Percentiles rank a stretch among this genome's conserved stretches.
These are phyloP conservation scores for Zopfia rhizophila DNA, from an alignment of 2,329 filamentous ascomycete species.

Conservation along the genomic window DNA sequence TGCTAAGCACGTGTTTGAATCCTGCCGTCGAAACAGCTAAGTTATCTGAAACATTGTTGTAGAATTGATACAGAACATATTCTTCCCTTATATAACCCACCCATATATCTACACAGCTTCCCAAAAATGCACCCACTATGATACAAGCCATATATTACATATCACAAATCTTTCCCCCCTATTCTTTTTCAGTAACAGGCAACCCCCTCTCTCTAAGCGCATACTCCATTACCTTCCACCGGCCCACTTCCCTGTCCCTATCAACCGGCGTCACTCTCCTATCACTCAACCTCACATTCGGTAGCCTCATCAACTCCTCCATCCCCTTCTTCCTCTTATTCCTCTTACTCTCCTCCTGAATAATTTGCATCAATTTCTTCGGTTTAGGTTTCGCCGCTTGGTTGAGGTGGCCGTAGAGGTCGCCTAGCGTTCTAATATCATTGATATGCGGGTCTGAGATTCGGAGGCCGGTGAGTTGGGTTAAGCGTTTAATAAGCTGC, in stretches of 20 bases:
- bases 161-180: too few relatives aligned
- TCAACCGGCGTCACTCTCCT: conserved; percentile 75
- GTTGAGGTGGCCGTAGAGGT: conserved; percentile 50
- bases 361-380: conserved; percentile 69
- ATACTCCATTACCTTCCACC: conserved; percentile 81
- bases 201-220: conserved; percentile 61
- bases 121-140: too few relatives aligned
- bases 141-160: too few relatives aligned
- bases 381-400: conserved; percentile 52
- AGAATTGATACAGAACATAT: too few relatives aligned
- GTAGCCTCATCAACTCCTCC: conserved; percentile 57
- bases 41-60: too few relatives aligned
- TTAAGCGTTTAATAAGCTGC: conserved; percentile 82
- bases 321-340: conserved; percentile 2
- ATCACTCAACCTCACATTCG: conserved; percentile 74
- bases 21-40: too few relatives aligned
- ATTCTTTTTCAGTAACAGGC: conserved; percentile 3
- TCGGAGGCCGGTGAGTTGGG: conserved; percentile 81
- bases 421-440: conserved; percentile 46
- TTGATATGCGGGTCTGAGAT: conserved; percentile 76
- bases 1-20: too few relatives aligned
- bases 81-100: too few relatives aligned
- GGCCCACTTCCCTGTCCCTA: conserved; percentile 74
- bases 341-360: conserved; percentile 58
- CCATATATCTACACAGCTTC: too few relatives aligned